phyloP scores from a whole-genome alignment of 345 rosid species.

The Eutrema japonicum region DNA sequence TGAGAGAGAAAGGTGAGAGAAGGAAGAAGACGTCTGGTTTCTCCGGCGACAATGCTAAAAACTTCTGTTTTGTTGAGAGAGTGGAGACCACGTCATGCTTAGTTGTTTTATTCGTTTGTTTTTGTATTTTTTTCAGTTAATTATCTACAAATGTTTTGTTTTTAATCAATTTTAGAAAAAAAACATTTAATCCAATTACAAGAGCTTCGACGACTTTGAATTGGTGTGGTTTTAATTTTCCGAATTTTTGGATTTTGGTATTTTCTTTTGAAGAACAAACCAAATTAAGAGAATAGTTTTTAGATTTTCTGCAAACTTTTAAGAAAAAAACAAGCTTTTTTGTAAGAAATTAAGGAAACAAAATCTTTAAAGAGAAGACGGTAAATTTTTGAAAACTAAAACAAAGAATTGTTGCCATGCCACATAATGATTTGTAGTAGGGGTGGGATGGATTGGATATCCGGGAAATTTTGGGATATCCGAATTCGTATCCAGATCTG shows the following conservation, averaged over 20 bases:
- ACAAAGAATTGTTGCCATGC: not conserved
- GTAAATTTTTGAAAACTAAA: not conserved
- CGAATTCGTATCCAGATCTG: too few species aligned
- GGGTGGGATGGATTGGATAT: too few species aligned
- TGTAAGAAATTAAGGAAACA: not conserved
- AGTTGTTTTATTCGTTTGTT: not conserved
- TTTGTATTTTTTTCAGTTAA: not conserved
- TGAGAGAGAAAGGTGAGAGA: not conserved
- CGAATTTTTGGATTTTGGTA: not conserved
- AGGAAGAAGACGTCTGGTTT: slow-evolving; percentile 30
- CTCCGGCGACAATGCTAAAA: slow-evolving; percentile 34
- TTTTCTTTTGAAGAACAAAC: not conserved
- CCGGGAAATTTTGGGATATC: too few species aligned
- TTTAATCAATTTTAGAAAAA: not conserved
- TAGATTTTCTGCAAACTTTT: not conserved
- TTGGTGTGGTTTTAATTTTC: not conserved
- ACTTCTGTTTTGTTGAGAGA: slow-evolving; percentile 16
- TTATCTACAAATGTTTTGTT: slow-evolving; percentile 7
- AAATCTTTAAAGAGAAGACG: not conserved
- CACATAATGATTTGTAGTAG: not conserved
- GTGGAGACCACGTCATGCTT: slow-evolving; percentile 46
- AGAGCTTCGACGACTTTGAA: not conserved
- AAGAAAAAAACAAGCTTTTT: not conserved
- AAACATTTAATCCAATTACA: not conserved
- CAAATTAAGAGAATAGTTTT: not conserved